A percentile compares a stretch with the other conserved stretches of the same genome.
phyloP scores from a whole-genome alignment of 495 filamentous ascomycete genomes.

The Lepidopterella palustris region DNA sequence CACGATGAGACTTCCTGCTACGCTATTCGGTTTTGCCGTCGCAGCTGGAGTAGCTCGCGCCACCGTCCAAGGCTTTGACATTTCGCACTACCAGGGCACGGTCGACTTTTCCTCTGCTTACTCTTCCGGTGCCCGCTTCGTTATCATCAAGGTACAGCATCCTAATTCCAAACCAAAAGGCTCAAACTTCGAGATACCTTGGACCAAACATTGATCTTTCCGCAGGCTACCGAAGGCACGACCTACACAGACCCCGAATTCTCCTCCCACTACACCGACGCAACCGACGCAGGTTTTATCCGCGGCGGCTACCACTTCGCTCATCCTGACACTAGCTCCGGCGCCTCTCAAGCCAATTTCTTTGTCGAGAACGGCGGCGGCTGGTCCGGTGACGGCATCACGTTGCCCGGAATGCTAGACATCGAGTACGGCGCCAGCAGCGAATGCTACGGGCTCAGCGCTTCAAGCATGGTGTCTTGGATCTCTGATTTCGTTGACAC shows the following conservation, averaged over 20 bases:
- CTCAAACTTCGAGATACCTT: too few species aligned
- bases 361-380: slow-evolving; percentile 58
- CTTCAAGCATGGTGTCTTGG: slow-evolving; percentile 53
- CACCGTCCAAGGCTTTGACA: slow-evolving; percentile 58
- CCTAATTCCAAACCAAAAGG: too few species aligned
- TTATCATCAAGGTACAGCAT: slow-evolving; percentile 54
- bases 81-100: slow-evolving; percentile 53
- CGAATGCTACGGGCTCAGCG: slow-evolving; percentile 49
- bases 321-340: slow-evolving; percentile 45
- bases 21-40: too few species aligned
- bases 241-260: slow-evolving; percentile 48
- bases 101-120: slow-evolving; percentile 55
- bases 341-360: slow-evolving; percentile 50
- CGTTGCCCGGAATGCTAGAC: slow-evolving; percentile 62
- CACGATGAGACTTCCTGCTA: too few species aligned
- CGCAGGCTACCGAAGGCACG: slow-evolving; percentile 49
- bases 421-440: slow-evolving; percentile 46
- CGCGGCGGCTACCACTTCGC: slow-evolving; percentile 63
- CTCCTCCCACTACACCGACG: slow-evolving; percentile 49
- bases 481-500: slow-evolving; percentile 53
- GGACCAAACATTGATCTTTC: neutral
- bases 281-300: slow-evolving; percentile 51
- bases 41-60: too few species aligned
- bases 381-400: slow-evolving; percentile 55
- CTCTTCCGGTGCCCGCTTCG: slow-evolving; percentile 53